These are phyloP conservation scores for Trametes cubensis DNA, from an alignment of 768 basidiomycete genomes.

Conservation along the genomic window DNA sequence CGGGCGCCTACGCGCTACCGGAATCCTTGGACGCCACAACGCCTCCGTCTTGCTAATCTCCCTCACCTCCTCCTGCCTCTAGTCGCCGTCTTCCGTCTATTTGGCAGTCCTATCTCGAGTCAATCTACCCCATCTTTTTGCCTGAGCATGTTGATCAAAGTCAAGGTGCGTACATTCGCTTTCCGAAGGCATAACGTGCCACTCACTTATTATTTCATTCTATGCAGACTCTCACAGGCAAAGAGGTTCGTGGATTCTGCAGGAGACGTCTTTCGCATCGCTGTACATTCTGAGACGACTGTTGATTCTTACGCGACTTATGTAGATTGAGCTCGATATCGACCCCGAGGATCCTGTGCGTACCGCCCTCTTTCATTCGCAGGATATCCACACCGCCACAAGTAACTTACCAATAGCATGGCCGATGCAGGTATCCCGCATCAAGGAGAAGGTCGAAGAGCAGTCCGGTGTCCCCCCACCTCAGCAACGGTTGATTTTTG, in stretches of 20 bases:
- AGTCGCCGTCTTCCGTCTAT: not conserved
- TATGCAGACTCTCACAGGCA: slow-evolving; percentile 88
- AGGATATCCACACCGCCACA: too few species aligned
- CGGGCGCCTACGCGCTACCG: slow-evolving; percentile 19
- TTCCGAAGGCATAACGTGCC: not conserved
- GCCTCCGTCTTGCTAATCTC: slow-evolving; percentile 11
- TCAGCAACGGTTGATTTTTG: slow-evolving; percentile 92
- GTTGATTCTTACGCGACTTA: not conserved
- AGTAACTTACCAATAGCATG: too few species aligned
- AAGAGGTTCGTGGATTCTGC: slow-evolving; percentile 66
- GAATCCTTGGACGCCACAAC: slow-evolving; percentile 17
- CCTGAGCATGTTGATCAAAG: slow-evolving; percentile 78
- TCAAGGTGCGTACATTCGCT: slow-evolving; percentile 59
- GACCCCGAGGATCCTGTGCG: slow-evolving; percentile 84
- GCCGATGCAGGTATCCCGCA: slow-evolving; percentile 72
- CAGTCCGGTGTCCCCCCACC: slow-evolving; percentile 97
- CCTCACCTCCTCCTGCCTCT: not conserved
- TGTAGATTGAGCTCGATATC: slow-evolving; percentile 92
- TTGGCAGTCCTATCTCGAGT: not conserved
- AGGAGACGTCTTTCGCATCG: not conserved
- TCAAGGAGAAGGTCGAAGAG: slow-evolving; percentile 98
- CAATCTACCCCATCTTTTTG: not conserved
- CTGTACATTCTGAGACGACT: not conserved
- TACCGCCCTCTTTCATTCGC: not conserved
- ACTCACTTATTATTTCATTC: slow-evolving; percentile 12